Percentiles rank a stretch among this genome's conserved stretches.
Evolutionary conservation across 371 early-diverging fungal species (phyloP).

Genomic region (Syncephalastrum sp.): DNA sequence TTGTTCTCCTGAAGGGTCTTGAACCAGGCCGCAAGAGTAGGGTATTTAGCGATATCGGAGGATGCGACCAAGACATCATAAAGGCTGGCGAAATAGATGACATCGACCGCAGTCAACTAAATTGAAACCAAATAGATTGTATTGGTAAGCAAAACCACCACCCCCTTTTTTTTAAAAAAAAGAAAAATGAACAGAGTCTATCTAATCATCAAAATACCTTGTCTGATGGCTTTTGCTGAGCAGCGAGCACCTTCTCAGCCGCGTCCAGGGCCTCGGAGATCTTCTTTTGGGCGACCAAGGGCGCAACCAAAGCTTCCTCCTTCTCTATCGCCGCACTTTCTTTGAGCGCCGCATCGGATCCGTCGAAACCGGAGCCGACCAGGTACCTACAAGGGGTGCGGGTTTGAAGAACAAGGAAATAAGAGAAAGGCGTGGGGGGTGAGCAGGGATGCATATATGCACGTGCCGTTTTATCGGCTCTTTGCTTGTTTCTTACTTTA

Average conservation of each 20-base stretch:
- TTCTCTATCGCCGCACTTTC: constrained; percentile 37
- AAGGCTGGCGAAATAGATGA: constrained; percentile 36
- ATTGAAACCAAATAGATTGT: too few relatives aligned
- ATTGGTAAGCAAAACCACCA: too few relatives aligned
- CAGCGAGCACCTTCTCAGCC: constrained; percentile 23
- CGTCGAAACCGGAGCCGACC: constrained; percentile 28
- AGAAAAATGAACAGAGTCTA: too few relatives aligned
- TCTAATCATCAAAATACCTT: too few relatives aligned
- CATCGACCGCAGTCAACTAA: constrained; percentile 28
- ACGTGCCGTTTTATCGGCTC: neutral
- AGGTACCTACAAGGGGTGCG: constrained; percentile 22
- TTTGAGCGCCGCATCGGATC: constrained; percentile 18
- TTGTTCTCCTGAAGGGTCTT: constrained; percentile 25
- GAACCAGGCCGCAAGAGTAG: constrained; percentile 34
- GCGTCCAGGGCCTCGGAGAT: constrained; percentile 28
- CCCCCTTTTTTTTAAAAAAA: too few relatives aligned
- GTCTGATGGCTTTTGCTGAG: neutral
- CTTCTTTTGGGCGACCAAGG: constrained; percentile 37
- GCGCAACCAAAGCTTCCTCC: constrained; percentile 30
- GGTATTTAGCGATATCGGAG: constrained; percentile 30
- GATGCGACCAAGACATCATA: constrained; percentile 29
- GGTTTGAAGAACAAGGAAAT: neutral
- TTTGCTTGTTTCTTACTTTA: constrained; percentile 23
- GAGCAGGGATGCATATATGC: neutral
- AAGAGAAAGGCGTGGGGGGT: neutral